Evolutionary conservation across 2,329 filamentous ascomycete species (phyloP), one percentile per base, ranked within the genome.

Genomic region (Diaporthe sp.): DNA sequence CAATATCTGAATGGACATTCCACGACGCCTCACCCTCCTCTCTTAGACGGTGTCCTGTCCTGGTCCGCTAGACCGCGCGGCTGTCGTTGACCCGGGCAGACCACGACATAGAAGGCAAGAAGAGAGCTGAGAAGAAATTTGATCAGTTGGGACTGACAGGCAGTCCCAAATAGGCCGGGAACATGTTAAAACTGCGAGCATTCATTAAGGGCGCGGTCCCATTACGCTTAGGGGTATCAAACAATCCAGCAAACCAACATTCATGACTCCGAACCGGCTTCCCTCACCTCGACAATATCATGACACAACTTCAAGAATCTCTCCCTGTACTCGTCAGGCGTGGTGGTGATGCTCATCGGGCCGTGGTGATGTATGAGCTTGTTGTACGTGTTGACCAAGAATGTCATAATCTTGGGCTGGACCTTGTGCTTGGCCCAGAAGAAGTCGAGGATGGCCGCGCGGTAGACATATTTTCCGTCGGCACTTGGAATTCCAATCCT

Each of bases 341-440:
- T 89, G 0, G 93, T 92, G 0, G 93, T 95, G 71, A 95, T 93
- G 75, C 90, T 93, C 93, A 95, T 95, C 0, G 90, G 92, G 0
- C 92, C 93, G 77, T 92, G 88, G 3, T 87, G 84, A 42, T 89
- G 90, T 37, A 94, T 84, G 19, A 87, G 76, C 13, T 87, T 76
- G 78, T 94, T 94, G 78, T 92, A 93, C 0, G 87, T 83, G 65
- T 88, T 88, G 74, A 95, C 89, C 47, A 94, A 81, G 0, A 88
- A 87, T 0, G 92, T 94, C 88, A 94, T 89, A 1, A 89, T 85
- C 80, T 88, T 89, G 0, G 93, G 90, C 71, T 90, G 92, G 0
- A 92, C 78, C 77, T 92, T 92, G 81, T 94, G 92, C 82, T 93
- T 94, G 0, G 92, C 90, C 93, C 93, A 95, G 84, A 95, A 94